Conservation (phyloP, 371 early-diverging fungal genomes). For the Lichtheimia ramosa region DNA sequence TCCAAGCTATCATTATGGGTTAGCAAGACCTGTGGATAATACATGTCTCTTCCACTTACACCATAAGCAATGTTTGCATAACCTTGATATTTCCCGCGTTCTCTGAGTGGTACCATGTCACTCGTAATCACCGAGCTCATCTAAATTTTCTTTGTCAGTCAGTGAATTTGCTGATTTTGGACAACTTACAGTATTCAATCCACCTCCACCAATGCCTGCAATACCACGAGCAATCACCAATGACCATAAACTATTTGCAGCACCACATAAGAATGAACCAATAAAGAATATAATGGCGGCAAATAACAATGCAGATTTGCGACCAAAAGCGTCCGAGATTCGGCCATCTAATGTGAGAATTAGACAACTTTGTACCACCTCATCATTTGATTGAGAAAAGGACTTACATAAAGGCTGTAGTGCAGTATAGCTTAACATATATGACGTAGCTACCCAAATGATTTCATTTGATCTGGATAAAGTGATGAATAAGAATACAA, state of each 20-base stretch:
- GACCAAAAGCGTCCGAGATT: constrained; percentile 70
- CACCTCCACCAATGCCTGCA: constrained; percentile 81
- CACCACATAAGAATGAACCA: constrained; percentile 61
- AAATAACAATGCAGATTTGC: constrained; percentile 54
- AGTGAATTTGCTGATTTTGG: too few relatives aligned
- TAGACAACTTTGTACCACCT: neutral
- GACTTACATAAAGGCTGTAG: constrained; percentile 73
- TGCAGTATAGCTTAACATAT: constrained; percentile 74
- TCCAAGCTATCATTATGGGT: constrained; percentile 47
- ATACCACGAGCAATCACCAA: constrained; percentile 76
- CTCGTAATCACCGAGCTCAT: constrained; percentile 37
- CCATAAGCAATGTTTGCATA: constrained; percentile 43
- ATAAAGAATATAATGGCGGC: constrained; percentile 56
- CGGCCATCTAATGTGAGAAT: constrained; percentile 39
- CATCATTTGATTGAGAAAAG: neutral
- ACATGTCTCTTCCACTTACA: constrained; percentile 16
- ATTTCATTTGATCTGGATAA: constrained; percentile 41
- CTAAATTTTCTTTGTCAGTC: constrained; percentile 1
- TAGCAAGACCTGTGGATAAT: too few relatives aligned
- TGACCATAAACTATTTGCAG: constrained; percentile 55
- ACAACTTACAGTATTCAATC: constrained; percentile 33
- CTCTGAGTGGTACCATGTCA: constrained; percentile 47
- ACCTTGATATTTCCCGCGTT: constrained; percentile 50
- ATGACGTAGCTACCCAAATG: constrained; percentile 77
- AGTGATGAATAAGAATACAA: neutral